Evolutionary conservation across 1,284 basidiomycete genomes (phyloP).

Genomic region (Pascua sp.): DNA sequence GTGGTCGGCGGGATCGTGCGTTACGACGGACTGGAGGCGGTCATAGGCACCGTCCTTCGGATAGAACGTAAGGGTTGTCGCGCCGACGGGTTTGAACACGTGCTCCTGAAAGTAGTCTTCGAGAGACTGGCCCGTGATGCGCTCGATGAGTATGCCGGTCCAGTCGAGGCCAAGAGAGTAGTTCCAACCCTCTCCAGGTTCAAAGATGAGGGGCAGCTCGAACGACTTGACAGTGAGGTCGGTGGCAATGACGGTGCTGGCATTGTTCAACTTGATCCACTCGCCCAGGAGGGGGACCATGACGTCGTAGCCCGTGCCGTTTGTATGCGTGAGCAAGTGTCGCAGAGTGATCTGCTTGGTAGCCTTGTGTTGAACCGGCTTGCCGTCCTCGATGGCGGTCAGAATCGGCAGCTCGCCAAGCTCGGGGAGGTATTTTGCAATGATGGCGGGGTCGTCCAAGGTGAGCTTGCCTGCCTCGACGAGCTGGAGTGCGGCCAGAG

Average conservation of each 20-base stretch:
- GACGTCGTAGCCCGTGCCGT: slow-evolving; percentile 12
- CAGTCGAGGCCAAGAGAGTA: slow-evolving; percentile 43
- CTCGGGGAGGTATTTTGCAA: slow-evolving; percentile 37
- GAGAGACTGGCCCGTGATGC: slow-evolving; percentile 30
- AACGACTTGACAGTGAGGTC: slow-evolving; percentile 19
- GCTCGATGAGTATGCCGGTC: slow-evolving; percentile 35
- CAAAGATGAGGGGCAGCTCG: slow-evolving; percentile 25
- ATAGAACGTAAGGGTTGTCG: slow-evolving; percentile 28
- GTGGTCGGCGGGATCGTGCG: slow-evolving; percentile 1
- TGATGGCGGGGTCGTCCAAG: slow-evolving; percentile 25
- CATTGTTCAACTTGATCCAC: slow-evolving; percentile 4
- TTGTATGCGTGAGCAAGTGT: slow-evolving; percentile 35
- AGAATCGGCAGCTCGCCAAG: slow-evolving; percentile 28
- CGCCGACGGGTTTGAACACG: slow-evolving; percentile 36
- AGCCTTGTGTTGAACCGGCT: slow-evolving; percentile 22
- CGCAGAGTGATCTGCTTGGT: slow-evolving; percentile 33
- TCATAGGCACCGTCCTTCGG: slow-evolving; percentile 19
- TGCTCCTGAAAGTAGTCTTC: slow-evolving; percentile 39
- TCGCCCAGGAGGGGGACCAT: slow-evolving; percentile 9
- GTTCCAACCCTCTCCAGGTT: slow-evolving; percentile 31
- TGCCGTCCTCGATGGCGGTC: slow-evolving; percentile 26
- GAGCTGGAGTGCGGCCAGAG: slow-evolving; percentile 12
- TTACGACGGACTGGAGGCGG: slow-evolving; percentile 2
- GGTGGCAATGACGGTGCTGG: slow-evolving; percentile 12
- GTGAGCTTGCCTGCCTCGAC: slow-evolving; percentile 13